These are phyloP conservation scores for Pythium rhizo-oryzae DNA, from an alignment of 352 stramenopile genomes.

Conservation along the genomic window DNA sequence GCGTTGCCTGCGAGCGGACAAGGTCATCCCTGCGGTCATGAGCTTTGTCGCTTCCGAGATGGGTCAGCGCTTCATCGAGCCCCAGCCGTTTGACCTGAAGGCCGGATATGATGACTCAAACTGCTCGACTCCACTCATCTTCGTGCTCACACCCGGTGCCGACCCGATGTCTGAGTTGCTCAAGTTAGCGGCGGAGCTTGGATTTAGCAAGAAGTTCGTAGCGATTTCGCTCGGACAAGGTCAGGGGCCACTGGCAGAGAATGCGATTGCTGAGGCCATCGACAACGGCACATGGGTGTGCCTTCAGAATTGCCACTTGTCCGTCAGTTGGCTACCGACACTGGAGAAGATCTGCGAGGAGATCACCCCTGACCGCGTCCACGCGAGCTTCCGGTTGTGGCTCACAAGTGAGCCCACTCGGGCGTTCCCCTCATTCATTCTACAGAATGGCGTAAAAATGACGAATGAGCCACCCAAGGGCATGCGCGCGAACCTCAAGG, in stretches of 20 bases:
- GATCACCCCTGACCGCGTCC: conserved; percentile 90
- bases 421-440: conserved; percentile 93
- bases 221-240: conserved; percentile 95
- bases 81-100: conserved; percentile 93
- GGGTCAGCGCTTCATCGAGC: conserved; percentile 93
- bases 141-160: conserved; percentile 94
- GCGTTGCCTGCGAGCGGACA: conserved; percentile 92
- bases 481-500: conserved; percentile 94
- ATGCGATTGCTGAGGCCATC: conserved; percentile 92
- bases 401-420: conserved; percentile 93
- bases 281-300: conserved; percentile 95
- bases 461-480: conserved; percentile 96
- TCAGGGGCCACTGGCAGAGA: conserved; percentile 91
- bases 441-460: conserved; percentile 96
- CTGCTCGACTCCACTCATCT: conserved; percentile 95
- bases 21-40: conserved; percentile 91
- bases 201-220: conserved; percentile 93
- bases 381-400: conserved; percentile 94
- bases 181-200: conserved; percentile 90
- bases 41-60: conserved; percentile 90
- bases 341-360: conserved; percentile 95
- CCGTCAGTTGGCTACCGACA: conserved; percentile 93
- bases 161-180: conserved; percentile 95
- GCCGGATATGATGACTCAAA: conserved; percentile 93
- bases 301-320: conserved; percentile 96